phyloP scores from a whole-genome alignment of 1,284 basidiomycete species.

The Leucoagaricus sp. region DNA sequence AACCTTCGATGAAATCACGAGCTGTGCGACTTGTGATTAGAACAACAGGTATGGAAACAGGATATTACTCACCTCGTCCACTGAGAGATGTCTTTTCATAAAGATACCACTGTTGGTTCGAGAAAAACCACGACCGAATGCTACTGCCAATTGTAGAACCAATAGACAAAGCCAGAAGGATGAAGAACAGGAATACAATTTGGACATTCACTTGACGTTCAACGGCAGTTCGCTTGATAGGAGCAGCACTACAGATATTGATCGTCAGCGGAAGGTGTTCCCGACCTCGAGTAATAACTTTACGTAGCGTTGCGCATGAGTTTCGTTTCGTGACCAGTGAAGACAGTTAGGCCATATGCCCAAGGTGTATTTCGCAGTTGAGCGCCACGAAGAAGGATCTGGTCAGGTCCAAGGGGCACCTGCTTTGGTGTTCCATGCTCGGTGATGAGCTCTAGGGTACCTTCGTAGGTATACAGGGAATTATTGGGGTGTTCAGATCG shows the following conservation, averaged over 20 bases:
- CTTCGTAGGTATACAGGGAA: conserved; percentile 95
- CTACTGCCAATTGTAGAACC: conserved; percentile 93
- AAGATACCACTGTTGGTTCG: conserved; percentile 84
- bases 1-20: conserved; percentile 81
- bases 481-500: conserved; percentile 98
- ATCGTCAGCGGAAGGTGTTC: neutral
- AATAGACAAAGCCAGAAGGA: conserved; percentile 86
- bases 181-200: conserved; percentile 93
- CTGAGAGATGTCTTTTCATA: conserved; percentile 55
- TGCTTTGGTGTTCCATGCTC: conserved; percentile 68
- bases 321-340: conserved; percentile 98
- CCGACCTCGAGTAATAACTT: conserved; percentile 32
- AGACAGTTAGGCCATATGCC: conserved; percentile 93
- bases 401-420: conserved; percentile 92
- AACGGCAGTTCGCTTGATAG: conserved; percentile 95
- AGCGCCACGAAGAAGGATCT: conserved; percentile 91
- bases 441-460: conserved; percentile 70
- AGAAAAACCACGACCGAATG: conserved; percentile 89
- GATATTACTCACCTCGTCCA: conserved; percentile 56
- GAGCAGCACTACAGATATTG: conserved; percentile 71
- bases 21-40: conserved; percentile 43
- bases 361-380: conserved; percentile 97
- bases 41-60: neutral
- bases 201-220: conserved; percentile 96
- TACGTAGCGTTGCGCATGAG: conserved; percentile 95